A percentile compares a stretch with the other conserved stretches of the same genome.
phyloP scores from a whole-genome alignment of 441 rosid species.

The Adansonia madagascariensis region DNA sequence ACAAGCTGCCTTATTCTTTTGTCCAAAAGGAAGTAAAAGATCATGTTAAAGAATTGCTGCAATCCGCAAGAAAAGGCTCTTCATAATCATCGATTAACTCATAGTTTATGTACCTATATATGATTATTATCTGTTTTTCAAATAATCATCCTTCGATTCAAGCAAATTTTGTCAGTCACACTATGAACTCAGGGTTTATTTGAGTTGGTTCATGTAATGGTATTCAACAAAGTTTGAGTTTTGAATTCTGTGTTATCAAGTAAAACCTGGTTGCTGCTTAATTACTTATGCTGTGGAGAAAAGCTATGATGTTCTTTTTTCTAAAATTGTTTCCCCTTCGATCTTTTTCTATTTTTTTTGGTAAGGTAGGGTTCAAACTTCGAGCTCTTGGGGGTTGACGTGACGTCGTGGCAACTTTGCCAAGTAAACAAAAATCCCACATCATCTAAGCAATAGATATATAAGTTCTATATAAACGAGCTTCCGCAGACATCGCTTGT shows the following conservation, averaged over 20 bases:
- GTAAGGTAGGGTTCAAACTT: not conserved
- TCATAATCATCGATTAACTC: not conserved
- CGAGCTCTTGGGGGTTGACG: too few relatives aligned
- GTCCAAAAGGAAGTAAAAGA: constrained; percentile 54
- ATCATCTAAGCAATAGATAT: not conserved
- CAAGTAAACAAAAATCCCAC: not conserved
- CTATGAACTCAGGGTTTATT: not conserved
- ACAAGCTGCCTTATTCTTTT: constrained; percentile 49
- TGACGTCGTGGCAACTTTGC: too few relatives aligned
- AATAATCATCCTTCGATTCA: not conserved
- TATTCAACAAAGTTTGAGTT: too few relatives aligned
- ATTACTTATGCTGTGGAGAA: not conserved
- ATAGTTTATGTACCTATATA: not conserved
- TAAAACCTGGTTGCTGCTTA: not conserved
- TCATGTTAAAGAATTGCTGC: constrained; percentile 61
- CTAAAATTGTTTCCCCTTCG: too few relatives aligned
- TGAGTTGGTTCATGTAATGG: not conserved
- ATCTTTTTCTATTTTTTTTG: not conserved
- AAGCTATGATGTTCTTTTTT: not conserved
- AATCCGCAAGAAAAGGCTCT: constrained; percentile 31
- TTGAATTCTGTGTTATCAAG: not conserved
- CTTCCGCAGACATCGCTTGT: not conserved
- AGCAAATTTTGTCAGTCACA: constrained; percentile 9
- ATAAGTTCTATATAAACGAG: not conserved
- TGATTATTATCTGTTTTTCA: not conserved